Base-by-base conservation (phyloP, 2,329 filamentous ascomycete species). In the Paramyrothecium roridum region DNA sequence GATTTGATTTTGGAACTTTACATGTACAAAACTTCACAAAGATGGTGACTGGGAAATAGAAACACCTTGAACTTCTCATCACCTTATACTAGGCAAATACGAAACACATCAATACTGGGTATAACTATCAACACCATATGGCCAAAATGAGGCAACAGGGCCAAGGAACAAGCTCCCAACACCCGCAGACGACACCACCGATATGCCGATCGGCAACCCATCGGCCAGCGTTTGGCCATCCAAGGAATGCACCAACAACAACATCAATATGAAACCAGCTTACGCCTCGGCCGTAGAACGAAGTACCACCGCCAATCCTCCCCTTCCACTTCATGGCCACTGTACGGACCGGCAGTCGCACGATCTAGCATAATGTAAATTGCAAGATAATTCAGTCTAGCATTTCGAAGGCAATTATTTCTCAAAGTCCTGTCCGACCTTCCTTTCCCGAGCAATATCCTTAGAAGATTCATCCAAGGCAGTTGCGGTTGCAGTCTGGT, bases 401-500 rank as follows among this genome's bases (percentile, higher is more conserved):
- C 45, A 20, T n/a, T 30, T 30, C 10, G 10, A 30, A 30, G 4
- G 10, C 26, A 6, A 10, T 30, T 30, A 30, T 4, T 30, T 30
- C 6, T 30, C 30, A 26, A 40, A 13, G 19, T 52, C 53, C 19
- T 60, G 69, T 16, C 63, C 66, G 23, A 65, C 54, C 61, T 73
- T 83, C 57, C 82, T 75, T 63, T 80, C 79, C 34, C 77, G 74
- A 3, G 77, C 72, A 7, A 75, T 69, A 59, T 80, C 76, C 56
- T 70, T 77, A n/a, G 73, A 73, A 1, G 73, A 70, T 1, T 67
- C 69, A 53, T 83, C 80, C 37, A 78, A 61, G 2, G 77, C 75
- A 16, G 60, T 65, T 3, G 65, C 64, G 8, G 60, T 62, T 12
- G 62, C 63, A 46, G 66, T 65, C 13, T 43, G 37, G 53, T 83